Evolutionary conservation across 352 stramenopile genomes (phyloP), one percentile per base, ranked within the genome.

Genomic region (Pythium periplocum): DNA sequence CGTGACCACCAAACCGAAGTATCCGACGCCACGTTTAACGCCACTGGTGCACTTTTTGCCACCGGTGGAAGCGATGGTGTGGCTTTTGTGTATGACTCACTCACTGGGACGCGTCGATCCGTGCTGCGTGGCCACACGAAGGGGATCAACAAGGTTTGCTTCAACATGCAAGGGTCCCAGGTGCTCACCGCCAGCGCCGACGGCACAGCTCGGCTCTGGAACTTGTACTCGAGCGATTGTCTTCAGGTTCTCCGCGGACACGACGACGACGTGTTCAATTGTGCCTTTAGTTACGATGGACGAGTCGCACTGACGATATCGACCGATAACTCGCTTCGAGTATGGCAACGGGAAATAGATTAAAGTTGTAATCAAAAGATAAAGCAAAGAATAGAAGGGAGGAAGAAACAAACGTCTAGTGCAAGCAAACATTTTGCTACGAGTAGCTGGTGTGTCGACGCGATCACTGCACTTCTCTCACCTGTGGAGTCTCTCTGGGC

Each of bases 61-160:
- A 77, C 82, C 1, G 69, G 69, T 11, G 73, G 75, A 6, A 55
- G 36, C 8, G 75, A 89, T 35, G 75, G 78, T 3, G 61, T 59
- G 6, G 73, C 74, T 1, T 92, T 77, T 34, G 65, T 92, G 12
- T 92, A 92, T 55, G 78, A 90, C 47, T 83, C 79, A 4, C 65
- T 90, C 6, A 89, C 79, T 1, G 82, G 79, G 8, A 87, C 64
- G 3, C 53, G 62, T 12, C 65, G 77, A 45, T 74, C 65, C 4
- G 53, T 48, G n/a, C 55, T 87, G n/a, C 45, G 43, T 11, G 77
- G 75, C 7, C 81, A 92, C 54, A 68, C 46, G 2, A 77, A 77
- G 10, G 47, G 55, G 31, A 51, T 89, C n/a, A 71, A 62, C 50
- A 76, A 68, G 26, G 62, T 80, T 10, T 69, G 64, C 30, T 90